Base-by-base conservation (phyloP, 345 rosid species). In the Populus ilicifolia region DNA sequence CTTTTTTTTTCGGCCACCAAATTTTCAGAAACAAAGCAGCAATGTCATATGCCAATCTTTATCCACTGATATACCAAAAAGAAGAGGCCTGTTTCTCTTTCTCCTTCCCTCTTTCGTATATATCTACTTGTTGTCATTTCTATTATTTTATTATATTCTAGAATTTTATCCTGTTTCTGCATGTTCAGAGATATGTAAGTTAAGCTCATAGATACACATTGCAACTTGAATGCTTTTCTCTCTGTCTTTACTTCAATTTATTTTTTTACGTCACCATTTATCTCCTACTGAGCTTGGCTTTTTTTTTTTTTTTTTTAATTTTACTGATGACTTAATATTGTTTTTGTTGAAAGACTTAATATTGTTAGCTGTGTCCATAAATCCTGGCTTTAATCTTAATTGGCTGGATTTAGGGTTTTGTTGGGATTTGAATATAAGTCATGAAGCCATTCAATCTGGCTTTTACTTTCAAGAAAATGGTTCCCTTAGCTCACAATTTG, bases 1-100 rank as follows among this genome's bases (percentile, higher is more conserved):
- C 13, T 2, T 30, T 64, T 12, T 46, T 70, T 70, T 23, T 74
- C 66, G 69, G 74, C 67, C 81, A 63, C 74, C 80, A 83, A 82
- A 41, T 27, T 36, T 78, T 65, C 72, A 66, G 73, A 78, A 78
- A 63, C 39, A 70, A 44, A 44, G 50, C 50, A 44, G 50, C 50
- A 81, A 61, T 36, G 76, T 72, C 74, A 65, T 75, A 69, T 84
- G 84, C 84, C 50, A 44, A 80, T 87, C 85, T 84, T 81, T 84
- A 84, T 84, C 87, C 77, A 72, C 80, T 78, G 73, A 41, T 16
- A 20, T 13, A 52, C 46, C 25, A 67, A 59, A 59, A 75, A 52
- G 44, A 44, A 52, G 43, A 78, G 82, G 78, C 71, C 74, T 81
- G 78, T 36, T 61, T 20, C 44, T 62, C 61, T 79, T 13, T 48